These are phyloP conservation scores for Fusarium austroafricanum DNA, from an alignment of 2,329 filamentous ascomycete genomes.

Conservation along the genomic window DNA sequence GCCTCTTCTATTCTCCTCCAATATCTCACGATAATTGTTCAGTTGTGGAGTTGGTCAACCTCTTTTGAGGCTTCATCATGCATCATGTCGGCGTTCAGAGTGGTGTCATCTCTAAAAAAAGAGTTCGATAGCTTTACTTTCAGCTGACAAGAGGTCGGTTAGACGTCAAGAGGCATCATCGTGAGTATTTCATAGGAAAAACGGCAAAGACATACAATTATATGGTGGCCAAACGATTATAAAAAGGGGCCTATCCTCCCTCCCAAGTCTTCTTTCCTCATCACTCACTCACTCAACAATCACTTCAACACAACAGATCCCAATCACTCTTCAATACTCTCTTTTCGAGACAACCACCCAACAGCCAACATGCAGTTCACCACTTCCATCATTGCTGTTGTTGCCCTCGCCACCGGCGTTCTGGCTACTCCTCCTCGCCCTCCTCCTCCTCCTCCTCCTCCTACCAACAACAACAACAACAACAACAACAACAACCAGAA, in stretches of 20 bases:
- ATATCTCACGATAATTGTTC: not conserved
- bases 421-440: constrained; percentile 14
- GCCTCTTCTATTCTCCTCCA: not conserved
- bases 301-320: not conserved
- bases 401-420: constrained; percentile 16
- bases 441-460: not conserved
- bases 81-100: not conserved
- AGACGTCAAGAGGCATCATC: not conserved
- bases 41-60: not conserved
- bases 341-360: constrained; percentile 16
- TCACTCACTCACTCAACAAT: constrained; percentile 11
- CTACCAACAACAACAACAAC: not conserved
- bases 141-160: not conserved
- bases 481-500: not conserved
- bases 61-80: not conserved
- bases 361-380: constrained; percentile 31
- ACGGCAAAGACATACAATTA: not conserved
- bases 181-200: no score
- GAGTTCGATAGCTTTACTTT: constrained; percentile 24
- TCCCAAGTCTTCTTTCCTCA: constrained; percentile 1
- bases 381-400: constrained; percentile 3
- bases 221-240: not conserved
- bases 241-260: constrained; percentile 7
- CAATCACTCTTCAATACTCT: not conserved
- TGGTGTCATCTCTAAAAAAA: not conserved